phyloP scores from a whole-genome alignment of 2,329 filamentous ascomycete species.

The Botryosphaeria dothidea region DNA sequence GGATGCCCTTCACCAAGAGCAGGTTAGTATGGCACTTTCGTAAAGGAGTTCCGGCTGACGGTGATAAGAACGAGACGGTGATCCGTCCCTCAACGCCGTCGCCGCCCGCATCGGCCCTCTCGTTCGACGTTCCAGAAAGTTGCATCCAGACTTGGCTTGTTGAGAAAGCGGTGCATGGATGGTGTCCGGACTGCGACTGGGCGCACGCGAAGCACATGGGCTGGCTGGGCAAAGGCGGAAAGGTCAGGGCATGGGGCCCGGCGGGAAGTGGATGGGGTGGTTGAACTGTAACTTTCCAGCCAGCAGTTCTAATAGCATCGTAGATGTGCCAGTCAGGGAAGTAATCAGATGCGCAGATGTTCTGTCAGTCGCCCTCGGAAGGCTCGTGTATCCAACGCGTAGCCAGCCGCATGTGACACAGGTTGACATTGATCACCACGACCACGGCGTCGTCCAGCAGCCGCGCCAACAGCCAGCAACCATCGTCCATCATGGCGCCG shows the following conservation, averaged over 20 bases:
- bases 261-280: not conserved
- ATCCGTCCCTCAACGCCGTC: not conserved
- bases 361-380: too few relatives aligned
- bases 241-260: not conserved
- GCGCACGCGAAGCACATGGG: slow-evolving; percentile 8
- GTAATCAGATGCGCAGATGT: too few relatives aligned
- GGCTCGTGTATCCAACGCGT: too few relatives aligned
- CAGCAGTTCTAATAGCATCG: too few relatives aligned
- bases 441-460: too few relatives aligned
- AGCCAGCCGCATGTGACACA: too few relatives aligned
- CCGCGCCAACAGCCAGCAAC: too few relatives aligned
- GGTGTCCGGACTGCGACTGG: slow-evolving; percentile 11
- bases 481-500: too few relatives aligned
- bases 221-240: not conserved
- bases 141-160: not conserved
- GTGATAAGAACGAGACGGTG: not conserved
- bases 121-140: not conserved
- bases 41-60: not conserved
- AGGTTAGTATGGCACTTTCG: not conserved
- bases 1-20: not conserved
- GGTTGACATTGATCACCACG: too few relatives aligned
- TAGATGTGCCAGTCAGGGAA: not conserved
- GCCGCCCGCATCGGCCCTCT: not conserved
- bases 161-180: not conserved
- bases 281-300: too few relatives aligned